Base-by-base conservation (phyloP, 805 yeast genomes). In the Lachancea nothofagi region DNA sequence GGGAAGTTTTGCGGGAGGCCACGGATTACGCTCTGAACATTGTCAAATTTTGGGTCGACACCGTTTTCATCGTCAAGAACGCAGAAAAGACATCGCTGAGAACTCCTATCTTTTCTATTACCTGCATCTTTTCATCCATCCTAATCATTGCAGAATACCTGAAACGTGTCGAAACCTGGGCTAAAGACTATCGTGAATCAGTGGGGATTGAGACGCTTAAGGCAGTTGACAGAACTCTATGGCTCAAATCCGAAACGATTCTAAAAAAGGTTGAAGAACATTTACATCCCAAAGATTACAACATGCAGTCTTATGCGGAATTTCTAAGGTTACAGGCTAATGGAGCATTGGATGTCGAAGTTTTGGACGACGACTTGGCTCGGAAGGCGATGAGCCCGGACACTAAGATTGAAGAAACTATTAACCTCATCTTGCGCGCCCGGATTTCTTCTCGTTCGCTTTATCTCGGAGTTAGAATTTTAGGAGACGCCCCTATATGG, bases 401-500 rank as follows among this genome's bases (percentile, higher is more conserved):
- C 35, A 55, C 68, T 8, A 68, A 69, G 36, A 48, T 61, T n/a
- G 55, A 61, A 18, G 70, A 64, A 47, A 73, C 74, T 1, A 64
- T 75, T 15, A 66, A 69, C 7, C 67, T 75, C 17, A 73, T 79
- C 33, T 58, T 64, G 29, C 65, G 65, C 36, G 75, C 76, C 10
- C 66, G 73, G 54, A 65, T 76, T 38, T 75, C 80, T 14, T 67
- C 73, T 36, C 72, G 78, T 54, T 70, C 80, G 15, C 61, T 83
- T 29, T 78, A 80, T 41, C 61, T 83, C 27, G 94, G 93, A 29
- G 83, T 83, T 9, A 66, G 87, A 50, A 80, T 83, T 22, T 66
- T 83, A 37, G 87, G 88, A 3, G 93, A 83, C 65, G 89, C 89
- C 0, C 93, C 93, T 12, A 81, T 83, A 19, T 83, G 94, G 94